These are phyloP conservation scores for Cordyceps cicadae DNA, from an alignment of 2,329 filamentous ascomycete species.

Conservation along the genomic window DNA sequence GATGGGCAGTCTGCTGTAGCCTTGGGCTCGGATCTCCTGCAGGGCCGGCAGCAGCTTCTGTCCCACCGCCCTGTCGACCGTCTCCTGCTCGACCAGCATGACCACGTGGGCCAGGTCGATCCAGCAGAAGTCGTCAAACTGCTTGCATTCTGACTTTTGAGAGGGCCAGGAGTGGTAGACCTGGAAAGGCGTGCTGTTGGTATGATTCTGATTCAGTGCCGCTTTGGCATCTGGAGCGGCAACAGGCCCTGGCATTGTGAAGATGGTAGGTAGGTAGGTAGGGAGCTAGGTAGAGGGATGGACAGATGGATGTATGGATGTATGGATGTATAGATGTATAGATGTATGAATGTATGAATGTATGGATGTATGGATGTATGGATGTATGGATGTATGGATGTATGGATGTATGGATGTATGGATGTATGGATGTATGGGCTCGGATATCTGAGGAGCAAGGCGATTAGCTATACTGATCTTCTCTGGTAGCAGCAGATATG, in stretches of 20 bases:
- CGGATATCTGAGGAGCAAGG: background rate
- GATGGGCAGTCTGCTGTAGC: slow-evolving; percentile 7
- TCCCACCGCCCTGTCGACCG: slow-evolving; percentile 1
- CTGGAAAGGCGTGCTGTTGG: slow-evolving; percentile 3
- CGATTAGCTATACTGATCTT: background rate
- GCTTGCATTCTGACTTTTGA: slow-evolving; percentile 12
- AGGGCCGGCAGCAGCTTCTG: slow-evolving; percentile 7
- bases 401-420: too few relatives aligned
- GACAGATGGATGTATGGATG: too few relatives aligned
- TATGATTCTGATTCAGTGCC: background rate
- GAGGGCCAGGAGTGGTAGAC: slow-evolving; percentile 12
- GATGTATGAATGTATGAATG: too few relatives aligned
- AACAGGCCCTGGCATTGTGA: background rate
- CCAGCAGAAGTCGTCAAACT: slow-evolving; percentile 14
- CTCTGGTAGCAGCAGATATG: background rate
- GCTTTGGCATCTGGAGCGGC: background rate
- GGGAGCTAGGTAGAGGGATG: too few relatives aligned
- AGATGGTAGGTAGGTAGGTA: too few relatives aligned
- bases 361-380: too few relatives aligned
- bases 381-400: too few relatives aligned
- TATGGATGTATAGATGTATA: too few relatives aligned
- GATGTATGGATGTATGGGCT: background rate
- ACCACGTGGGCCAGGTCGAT: slow-evolving; percentile 14
- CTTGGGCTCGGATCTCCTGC: slow-evolving; percentile 8
- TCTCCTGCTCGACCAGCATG: slow-evolving; percentile 13